Percentiles rank a stretch among this genome's conserved stretches.
Evolutionary conservation across 2,329 filamentous ascomycete species (phyloP).

Genomic region (Byssothecium circinans): DNA sequence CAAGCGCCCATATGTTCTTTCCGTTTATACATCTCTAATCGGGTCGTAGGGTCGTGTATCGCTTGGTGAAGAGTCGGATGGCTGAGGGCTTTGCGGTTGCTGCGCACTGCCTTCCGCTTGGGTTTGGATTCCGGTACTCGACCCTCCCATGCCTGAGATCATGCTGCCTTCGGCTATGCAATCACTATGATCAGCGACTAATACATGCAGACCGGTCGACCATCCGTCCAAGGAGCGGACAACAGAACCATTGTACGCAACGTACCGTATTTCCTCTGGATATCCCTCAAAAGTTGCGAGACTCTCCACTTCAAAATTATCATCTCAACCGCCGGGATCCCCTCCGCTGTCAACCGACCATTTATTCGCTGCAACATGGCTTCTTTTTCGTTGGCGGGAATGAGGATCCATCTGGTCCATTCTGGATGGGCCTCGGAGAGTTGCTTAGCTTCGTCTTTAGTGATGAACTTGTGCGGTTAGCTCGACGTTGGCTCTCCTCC

Average conservation of each 20-base stretch:
- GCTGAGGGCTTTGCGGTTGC: slow-evolving; percentile 33
- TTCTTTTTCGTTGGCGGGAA: slow-evolving; percentile 42
- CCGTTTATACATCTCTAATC: slow-evolving; percentile 38
- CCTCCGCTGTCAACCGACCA: slow-evolving; percentile 35
- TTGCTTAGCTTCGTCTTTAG: slow-evolving; percentile 41
- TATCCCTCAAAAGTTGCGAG: slow-evolving; percentile 40
- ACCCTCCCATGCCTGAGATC: slow-evolving; percentile 34
- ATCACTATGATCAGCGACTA: slow-evolving; percentile 33
- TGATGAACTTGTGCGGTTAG: slow-evolving; percentile 40
- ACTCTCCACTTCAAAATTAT: slow-evolving; percentile 43
- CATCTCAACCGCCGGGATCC: slow-evolving; percentile 42
- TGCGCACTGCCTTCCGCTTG: slow-evolving; percentile 32
- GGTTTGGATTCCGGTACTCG: slow-evolving; percentile 29
- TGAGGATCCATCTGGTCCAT: slow-evolving; percentile 43
- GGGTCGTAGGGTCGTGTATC: slow-evolving; percentile 41
- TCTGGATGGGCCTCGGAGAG: slow-evolving; percentile 41
- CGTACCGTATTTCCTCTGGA: slow-evolving; percentile 43
- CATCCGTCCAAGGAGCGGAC: slow-evolving; percentile 19
- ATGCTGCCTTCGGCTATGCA: slow-evolving; percentile 42
- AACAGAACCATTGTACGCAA: slow-evolving; percentile 14
- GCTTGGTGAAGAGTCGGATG: slow-evolving; percentile 36
- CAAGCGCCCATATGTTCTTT: slow-evolving; percentile 5
- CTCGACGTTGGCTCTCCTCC: slow-evolving; percentile 13
- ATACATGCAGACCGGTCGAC: slow-evolving; percentile 22
- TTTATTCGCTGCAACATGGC: slow-evolving; percentile 41